Base-by-base conservation (phyloP, 1,139 yeast genomes). In the Blastobotrys ciferrii region DNA sequence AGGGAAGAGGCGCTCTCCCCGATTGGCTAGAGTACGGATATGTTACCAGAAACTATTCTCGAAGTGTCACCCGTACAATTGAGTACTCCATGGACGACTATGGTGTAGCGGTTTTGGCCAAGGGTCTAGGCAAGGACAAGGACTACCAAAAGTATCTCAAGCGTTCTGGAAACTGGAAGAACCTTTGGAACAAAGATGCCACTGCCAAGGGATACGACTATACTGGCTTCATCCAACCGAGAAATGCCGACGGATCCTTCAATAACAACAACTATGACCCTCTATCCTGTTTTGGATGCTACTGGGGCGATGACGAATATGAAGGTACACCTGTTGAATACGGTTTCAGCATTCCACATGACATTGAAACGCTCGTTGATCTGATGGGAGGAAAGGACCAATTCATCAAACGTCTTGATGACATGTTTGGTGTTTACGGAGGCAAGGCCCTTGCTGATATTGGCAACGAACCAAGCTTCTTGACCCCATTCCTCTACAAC, bases 81-180 rank as follows among this genome's bases (percentile, higher is more conserved):
- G 74, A 71, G 45, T 70, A 68, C 50, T 56, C 72, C 2, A 69
- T 69, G 53, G 66, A 71, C 51, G 74, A 70, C 51, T 70, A 57
- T 58, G 70, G 70, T 0, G 53, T 71, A 14, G 59, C 67, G 9
- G 69, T 66, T 19, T 69, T 69, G 11, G 73, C 74, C 2, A 48
- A 61, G 32, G 71, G 70, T 1, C 54, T 70, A 23, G 66, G 66
- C 2, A 54, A 58, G 14, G 23, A 49, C 2, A 52, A 54, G 2
- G 68, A 63, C 20, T 56, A 62, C 49, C 49, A 60, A 9, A 65
- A 66, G 50, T 71, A 70, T 52, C 58, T 69, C 51, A 52, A 60
- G 25, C 58, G 74, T 30, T 67, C 73, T 2, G 58, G 70, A 1
- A 62, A 66, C 47, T 71, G 74, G 75, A 68, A 68, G 54, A 62